Conservation (phyloP, 352 stramenopile genomes). For the Nothophytophthora sp. region DNA sequence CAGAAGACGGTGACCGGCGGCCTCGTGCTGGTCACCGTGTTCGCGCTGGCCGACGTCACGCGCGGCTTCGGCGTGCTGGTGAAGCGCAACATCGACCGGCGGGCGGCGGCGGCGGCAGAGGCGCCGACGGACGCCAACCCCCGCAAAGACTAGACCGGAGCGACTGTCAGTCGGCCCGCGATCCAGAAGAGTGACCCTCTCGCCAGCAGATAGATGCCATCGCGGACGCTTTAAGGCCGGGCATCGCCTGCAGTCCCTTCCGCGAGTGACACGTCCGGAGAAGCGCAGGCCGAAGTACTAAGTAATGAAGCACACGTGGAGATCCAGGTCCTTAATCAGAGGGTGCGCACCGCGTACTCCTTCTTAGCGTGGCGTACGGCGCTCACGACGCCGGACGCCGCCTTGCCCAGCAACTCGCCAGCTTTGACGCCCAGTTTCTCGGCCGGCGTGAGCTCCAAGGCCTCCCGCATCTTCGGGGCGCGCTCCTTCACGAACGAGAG, state of each 20-base stretch:
- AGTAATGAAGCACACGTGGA: conserved; percentile 24
- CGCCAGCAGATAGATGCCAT: no score
- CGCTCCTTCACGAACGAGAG: conserved; percentile 43
- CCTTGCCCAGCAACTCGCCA: conserved; percentile 42
- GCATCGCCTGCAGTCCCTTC: not conserved
- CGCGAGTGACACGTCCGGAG: not conserved
- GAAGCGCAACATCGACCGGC: conserved; percentile 78
- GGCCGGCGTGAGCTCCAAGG: conserved; percentile 54
- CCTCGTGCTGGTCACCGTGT: conserved; percentile 66
- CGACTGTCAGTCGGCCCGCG: no score
- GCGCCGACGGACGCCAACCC: conserved; percentile 14
- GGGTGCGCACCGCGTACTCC: conserved; percentile 62
- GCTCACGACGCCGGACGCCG: conserved; percentile 33
- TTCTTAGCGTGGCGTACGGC: conserved; percentile 55
- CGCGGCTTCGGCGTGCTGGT: conserved; percentile 79
- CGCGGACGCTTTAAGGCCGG: no score
- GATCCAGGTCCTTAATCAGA: conserved; percentile 42
- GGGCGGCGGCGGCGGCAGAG: conserved; percentile 19
- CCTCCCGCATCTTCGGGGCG: conserved; percentile 49
- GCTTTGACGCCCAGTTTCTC: conserved; percentile 47
- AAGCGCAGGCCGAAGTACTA: conserved; percentile 8
- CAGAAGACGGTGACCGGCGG: conserved; percentile 85
- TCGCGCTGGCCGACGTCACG: conserved; percentile 73
- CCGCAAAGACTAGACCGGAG: conserved; percentile 27
- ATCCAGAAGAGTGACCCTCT: no score